Conservation (phyloP, 345 rosid species). For the Lenwebbia sp. region DNA sequence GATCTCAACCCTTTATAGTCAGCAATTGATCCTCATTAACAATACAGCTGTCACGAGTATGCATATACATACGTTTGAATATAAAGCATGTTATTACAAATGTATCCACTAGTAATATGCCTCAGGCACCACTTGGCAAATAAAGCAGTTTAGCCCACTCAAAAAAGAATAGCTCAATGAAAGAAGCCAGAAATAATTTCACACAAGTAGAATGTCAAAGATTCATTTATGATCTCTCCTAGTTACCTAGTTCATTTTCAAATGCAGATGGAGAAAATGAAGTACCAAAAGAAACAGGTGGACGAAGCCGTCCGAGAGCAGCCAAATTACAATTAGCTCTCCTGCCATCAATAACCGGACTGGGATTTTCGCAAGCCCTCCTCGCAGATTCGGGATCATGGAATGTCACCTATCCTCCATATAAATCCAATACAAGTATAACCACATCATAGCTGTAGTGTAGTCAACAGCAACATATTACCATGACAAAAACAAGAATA, state of each 20-base stretch:
- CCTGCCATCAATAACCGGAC: constrained; percentile 29
- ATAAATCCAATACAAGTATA: constrained; percentile 4
- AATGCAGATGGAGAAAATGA: background rate
- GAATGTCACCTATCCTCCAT: constrained; percentile 11
- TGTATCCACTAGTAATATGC: background rate
- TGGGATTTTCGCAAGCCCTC: constrained; percentile 31
- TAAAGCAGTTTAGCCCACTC: background rate
- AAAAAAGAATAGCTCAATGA: background rate
- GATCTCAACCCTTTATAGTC: background rate
- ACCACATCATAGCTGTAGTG: constrained; percentile 6
- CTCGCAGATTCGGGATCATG: constrained; percentile 18
- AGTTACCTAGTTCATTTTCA: constrained; percentile 10
- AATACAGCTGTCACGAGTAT: background rate
- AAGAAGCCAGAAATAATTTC: background rate
- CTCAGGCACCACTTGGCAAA: background rate
- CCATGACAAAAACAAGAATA: background rate
- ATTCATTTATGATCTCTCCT: background rate
- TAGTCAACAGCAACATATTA: constrained; percentile 3
- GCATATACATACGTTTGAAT: background rate
- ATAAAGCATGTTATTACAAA: background rate
- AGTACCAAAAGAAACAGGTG: constrained; percentile 10
- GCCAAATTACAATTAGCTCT: constrained; percentile 32
- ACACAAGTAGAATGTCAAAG: background rate
- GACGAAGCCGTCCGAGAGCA: constrained; percentile 22
- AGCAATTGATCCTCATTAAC: background rate